Base-by-base conservation (phyloP, 306 rosid species). In the Begonia loranthoides region DNA sequence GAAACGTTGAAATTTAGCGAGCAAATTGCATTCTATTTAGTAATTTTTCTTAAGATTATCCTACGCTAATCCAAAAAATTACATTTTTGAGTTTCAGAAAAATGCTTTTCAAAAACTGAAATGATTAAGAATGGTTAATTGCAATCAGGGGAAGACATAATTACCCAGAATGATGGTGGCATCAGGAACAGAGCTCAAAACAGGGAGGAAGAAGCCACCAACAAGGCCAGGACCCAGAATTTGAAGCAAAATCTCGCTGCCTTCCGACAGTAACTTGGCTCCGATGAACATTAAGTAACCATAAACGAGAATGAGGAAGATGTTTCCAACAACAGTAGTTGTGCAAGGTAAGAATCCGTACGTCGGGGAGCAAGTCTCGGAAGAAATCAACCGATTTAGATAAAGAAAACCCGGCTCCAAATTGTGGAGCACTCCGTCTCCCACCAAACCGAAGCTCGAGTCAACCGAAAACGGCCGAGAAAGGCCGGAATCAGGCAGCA, bases 291-390 rank as follows among this genome's bases (percentile, higher is more conserved):
- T 77, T 39, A 77, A 53, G 69, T 77, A 73, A 17, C 79, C 70
- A 54, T 77, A 73, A 10, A 69, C 76, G 2, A 77, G 14, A 41
- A 73, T 55, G 22, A 77, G 74, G 60, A 73, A 66, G 5, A 63
- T 58, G 49, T 73, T 77, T 10, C 79, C 76, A 3, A 57, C 46
- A 13, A 52, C 57, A 0, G 40, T 73, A 39, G 60, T 53, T 36
- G 83, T 59, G 65, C 79, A 73, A 14, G 79, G 79, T 46, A 77
- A 56, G 69, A 73, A 73, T 4, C 72, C 79, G 48, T 72, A 77
- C 10, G 76, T 36, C 56, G 13, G 49, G 10, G 13, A 12, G 49
- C 49, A 45, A 28, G 36, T 1, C 5, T 28, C 36, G 1, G 36
- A 28, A 28, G 36, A 28, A 28, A 28, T 28, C 36, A 28, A 28